phyloP scores from a whole-genome alignment of 129 eudicot genomes.

The Pulicaria dysenterica region DNA sequence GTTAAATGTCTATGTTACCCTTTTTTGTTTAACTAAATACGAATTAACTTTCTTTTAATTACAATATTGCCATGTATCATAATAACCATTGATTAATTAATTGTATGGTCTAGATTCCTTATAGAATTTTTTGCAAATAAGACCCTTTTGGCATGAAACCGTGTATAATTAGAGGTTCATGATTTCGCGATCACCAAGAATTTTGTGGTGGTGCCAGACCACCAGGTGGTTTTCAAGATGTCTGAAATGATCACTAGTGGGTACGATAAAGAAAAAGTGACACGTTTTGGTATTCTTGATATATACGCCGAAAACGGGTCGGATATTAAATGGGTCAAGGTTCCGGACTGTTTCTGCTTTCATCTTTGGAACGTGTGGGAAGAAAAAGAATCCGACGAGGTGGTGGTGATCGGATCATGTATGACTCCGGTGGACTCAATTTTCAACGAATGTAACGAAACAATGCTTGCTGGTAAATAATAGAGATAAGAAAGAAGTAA shows the following conservation, averaged over 20 bases:
- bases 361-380: slow-evolving; percentile 69
- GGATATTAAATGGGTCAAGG: slow-evolving; percentile 57
- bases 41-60: too few relatives aligned
- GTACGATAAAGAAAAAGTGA: slow-evolving; percentile 50
- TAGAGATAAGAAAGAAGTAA: too few relatives aligned
- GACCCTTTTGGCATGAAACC: too few relatives aligned
- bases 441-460: slow-evolving; percentile 56
- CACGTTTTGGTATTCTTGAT: slow-evolving; percentile 50
- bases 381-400: slow-evolving; percentile 48
- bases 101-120: too few relatives aligned
- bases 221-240: slow-evolving; percentile 63
- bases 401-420: slow-evolving; percentile 61
- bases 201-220: slow-evolving; percentile 59
- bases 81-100: too few relatives aligned
- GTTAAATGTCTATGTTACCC: too few relatives aligned
- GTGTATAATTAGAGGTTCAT: too few relatives aligned
- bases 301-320: slow-evolving; percentile 51
- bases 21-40: too few relatives aligned
- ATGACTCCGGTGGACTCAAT: slow-evolving; percentile 70
- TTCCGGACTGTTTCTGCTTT: slow-evolving; percentile 58
- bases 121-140: too few relatives aligned
- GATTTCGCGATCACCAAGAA: slow-evolving; percentile 64
- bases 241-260: slow-evolving; percentile 57
- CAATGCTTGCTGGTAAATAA: too few relatives aligned
- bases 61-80: too few relatives aligned